A percentile compares a stretch with the other conserved stretches of the same genome.
Evolutionary conservation across 805 yeast genomes (phyloP).

Genomic region (Torulaspora delbrueckii): DNA sequence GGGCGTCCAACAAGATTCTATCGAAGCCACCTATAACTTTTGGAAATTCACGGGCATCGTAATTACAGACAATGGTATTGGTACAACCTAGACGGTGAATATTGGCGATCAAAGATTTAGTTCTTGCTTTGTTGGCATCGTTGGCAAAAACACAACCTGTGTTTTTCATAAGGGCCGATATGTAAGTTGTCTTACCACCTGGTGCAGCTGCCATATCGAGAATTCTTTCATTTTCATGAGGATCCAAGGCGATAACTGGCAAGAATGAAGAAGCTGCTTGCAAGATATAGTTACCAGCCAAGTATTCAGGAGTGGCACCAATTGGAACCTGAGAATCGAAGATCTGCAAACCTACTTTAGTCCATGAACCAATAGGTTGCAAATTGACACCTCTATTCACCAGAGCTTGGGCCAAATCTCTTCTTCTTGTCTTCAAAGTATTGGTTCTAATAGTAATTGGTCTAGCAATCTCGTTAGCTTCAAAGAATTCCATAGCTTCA

Average conservation of each 20-base stretch:
- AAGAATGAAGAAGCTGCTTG: conserved; percentile 98
- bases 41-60: conserved; percentile 98
- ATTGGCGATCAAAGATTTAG: conserved; percentile 93
- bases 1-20: conserved; percentile 92
- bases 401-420: conserved; percentile 91
- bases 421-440: conserved; percentile 87
- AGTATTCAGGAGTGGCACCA: conserved; percentile 98
- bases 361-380: conserved; percentile 97
- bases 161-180: conserved; percentile 94
- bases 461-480: conserved; percentile 95
- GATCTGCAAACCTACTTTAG: conserved; percentile 94
- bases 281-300: conserved; percentile 94
- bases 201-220: conserved; percentile 99
- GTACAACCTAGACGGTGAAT: conserved; percentile 96
- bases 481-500: conserved; percentile 97
- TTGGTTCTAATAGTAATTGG: conserved; percentile 98
- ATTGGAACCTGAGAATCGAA: conserved; percentile 99
- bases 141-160: conserved; percentile 97
- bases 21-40: conserved; percentile 98
- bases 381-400: conserved; percentile 95
- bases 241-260: conserved; percentile 96
- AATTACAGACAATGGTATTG: conserved; percentile 92
- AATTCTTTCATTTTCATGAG: conserved; percentile 94
- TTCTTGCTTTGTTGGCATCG: conserved; percentile 94
- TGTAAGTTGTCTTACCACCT: conserved; percentile 96